Evolutionary conservation across 202 grass and related monocot genomes (phyloP), one percentile per base, ranked within the genome.

Genomic region (Carex sylvatica): DNA sequence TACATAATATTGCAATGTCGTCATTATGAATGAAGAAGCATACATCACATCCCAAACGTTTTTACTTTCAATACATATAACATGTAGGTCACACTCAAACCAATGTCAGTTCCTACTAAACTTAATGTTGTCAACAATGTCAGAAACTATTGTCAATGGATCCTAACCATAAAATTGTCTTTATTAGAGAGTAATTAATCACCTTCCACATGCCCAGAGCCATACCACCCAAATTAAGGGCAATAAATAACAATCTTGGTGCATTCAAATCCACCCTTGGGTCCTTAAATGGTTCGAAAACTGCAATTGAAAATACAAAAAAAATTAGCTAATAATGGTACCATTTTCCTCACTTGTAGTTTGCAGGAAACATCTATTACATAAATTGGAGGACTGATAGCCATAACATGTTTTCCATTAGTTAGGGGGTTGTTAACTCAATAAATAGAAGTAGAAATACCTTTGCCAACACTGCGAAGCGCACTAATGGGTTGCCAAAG

Each of bases 241-340:
- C 97, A 91, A 86, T 89, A 84, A 94, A 99, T 19, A 99, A 82
- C 82, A 99, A 88, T 73, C 91, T 99, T 51, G 97, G 93, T 69
- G 82, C 83, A 85, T 93, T 80, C 12, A 85, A 90, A 78, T 99
- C 97, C 24, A 92, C 93, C 78, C 85, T 96, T 42, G 97, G 89
- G 72, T 99, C 93, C 81, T 99, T 99, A 65, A 87, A 99, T 33
- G 97, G 97, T 88, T 99, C 93, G 85, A 99, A 99, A 89, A 94
- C 93, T 99, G 78, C 80, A 70, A 89, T 78, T 71, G 46, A 67
- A 69, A 70, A 23, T 62, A 83, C 11, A 46, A 90, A 67, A 26
- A 63, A 24, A 54, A 61, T 40, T 36, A 78, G 84, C 28, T 81
- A 65, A 59, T 59, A 28, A 30, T 64, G 10, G 11, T 12, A 47